Percentiles rank a stretch among this genome's conserved stretches.
Evolutionary conservation across 345 rosid genomes (phyloP).

Genomic region (Arabidopsis suecica): DNA sequence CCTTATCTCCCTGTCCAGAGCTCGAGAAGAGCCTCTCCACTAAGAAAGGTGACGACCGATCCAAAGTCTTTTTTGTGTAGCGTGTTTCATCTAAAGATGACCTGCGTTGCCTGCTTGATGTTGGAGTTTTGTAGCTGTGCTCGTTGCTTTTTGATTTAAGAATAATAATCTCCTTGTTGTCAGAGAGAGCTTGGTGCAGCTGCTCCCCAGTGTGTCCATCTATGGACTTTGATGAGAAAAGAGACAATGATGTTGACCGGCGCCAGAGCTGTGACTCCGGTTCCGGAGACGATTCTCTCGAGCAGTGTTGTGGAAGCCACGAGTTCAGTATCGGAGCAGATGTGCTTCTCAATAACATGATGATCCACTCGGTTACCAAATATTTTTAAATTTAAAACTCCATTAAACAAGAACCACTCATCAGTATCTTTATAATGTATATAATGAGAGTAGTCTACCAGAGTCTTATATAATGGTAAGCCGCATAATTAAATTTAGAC

Average conservation of each 20-base stretch:
- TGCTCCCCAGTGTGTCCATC: slow-evolving; percentile 46
- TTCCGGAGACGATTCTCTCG: slow-evolving; percentile 53
- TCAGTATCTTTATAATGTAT: neutral
- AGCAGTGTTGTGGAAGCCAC: slow-evolving; percentile 51
- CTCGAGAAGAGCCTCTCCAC: slow-evolving; percentile 49
- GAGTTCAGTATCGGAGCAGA: slow-evolving; percentile 61
- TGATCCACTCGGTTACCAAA: neutral
- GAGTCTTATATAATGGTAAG: slow-evolving; percentile 34
- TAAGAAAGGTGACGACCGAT: slow-evolving; percentile 29
- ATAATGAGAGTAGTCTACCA: neutral
- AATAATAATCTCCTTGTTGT: slow-evolving; percentile 29
- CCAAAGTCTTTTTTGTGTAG: slow-evolving; percentile 13
- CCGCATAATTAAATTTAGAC: slow-evolving; percentile 10
- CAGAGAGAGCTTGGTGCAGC: slow-evolving; percentile 39
- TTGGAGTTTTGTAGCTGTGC: neutral
- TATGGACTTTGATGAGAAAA: slow-evolving; percentile 38
- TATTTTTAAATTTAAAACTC: slow-evolving; percentile 1
- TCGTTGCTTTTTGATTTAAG: slow-evolving; percentile 21
- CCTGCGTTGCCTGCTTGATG: slow-evolving; percentile 28
- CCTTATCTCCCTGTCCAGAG: slow-evolving; percentile 56
- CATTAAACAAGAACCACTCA: slow-evolving; percentile 16
- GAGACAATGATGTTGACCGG: slow-evolving; percentile 51
- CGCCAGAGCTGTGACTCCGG: slow-evolving; percentile 54
- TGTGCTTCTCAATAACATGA: slow-evolving; percentile 61
- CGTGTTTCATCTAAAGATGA: slow-evolving; percentile 35